A percentile compares a stretch with the other conserved stretches of the same genome.
phyloP scores from a whole-genome alignment of 176 grass and related monocot species.

The Phyllostachys edulis region DNA sequence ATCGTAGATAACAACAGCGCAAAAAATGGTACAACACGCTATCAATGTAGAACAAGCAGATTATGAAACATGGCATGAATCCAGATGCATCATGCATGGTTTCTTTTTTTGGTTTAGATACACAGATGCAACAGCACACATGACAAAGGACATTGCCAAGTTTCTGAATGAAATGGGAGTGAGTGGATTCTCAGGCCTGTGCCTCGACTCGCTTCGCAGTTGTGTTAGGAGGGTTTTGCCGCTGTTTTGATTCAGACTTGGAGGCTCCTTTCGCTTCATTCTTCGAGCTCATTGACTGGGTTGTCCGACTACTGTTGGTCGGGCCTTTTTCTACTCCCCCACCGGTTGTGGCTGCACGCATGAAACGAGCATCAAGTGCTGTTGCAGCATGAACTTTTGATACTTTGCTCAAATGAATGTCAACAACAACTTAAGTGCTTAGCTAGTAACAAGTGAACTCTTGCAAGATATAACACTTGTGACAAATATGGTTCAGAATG shows the following conservation, averaged over 20 bases:
- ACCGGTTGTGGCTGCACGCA: constrained; percentile 8
- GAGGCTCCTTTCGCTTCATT: constrained; percentile 9
- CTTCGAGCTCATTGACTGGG: constrained; percentile 5
- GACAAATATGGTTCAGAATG: not conserved
- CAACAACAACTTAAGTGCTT: not conserved
- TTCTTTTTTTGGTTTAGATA: constrained; percentile 14
- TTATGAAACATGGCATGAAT: not conserved
- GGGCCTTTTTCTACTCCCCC: constrained; percentile 12
- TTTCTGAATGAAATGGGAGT: not conserved
- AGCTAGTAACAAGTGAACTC: not conserved
- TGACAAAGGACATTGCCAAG: not conserved
- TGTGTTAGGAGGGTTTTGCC: not conserved
- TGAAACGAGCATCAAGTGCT: not conserved
- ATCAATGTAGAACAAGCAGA: not conserved
- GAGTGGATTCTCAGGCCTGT: constrained; percentile 26
- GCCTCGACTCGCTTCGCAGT: constrained; percentile 21
- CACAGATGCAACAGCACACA: constrained; percentile 24
- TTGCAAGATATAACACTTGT: not conserved
- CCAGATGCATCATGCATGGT: constrained; percentile 5
- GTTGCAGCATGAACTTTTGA: not conserved
- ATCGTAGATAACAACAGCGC: not conserved
- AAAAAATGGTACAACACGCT: not conserved
- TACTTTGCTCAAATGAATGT: constrained; percentile 1
- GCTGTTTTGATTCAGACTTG: constrained; percentile 32
- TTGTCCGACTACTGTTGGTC: not conserved